Conservation (phyloP, 2,329 filamentous ascomycete genomes). For the Colletotrichum horii region DNA sequence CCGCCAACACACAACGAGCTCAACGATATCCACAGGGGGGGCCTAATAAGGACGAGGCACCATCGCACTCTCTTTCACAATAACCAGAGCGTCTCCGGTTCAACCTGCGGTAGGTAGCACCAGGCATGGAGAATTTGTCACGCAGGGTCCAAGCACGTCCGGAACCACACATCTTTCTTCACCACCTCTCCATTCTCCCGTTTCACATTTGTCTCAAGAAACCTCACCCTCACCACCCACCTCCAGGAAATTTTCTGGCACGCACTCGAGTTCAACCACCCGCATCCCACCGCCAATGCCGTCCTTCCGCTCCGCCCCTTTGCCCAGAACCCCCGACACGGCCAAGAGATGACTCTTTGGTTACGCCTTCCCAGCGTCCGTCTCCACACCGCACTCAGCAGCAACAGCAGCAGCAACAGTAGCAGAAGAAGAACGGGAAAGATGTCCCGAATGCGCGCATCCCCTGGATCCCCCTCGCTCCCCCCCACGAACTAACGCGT, state of each 20-base stretch:
- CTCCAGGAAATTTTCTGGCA: neutral
- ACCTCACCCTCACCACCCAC: neutral
- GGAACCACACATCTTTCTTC: neutral
- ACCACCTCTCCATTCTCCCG: neutral
- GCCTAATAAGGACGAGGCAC: neutral
- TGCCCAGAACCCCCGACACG: neutral
- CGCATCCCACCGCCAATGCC: neutral
- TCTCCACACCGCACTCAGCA: neutral
- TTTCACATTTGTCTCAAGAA: constrained; percentile 23
- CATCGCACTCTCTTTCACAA: neutral
- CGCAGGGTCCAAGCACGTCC: constrained; percentile 11
- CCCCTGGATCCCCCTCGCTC: neutral
- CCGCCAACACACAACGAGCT: neutral
- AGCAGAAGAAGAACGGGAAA: neutral
- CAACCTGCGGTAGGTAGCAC: neutral
- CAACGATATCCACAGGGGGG: neutral
- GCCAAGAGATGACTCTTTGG: neutral
- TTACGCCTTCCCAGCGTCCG: neutral
- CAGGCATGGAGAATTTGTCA: constrained; percentile 16
- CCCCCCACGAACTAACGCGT: neutral
- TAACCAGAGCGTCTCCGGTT: neutral
- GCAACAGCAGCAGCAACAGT: neutral
- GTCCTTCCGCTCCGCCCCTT: neutral
- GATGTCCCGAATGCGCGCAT: neutral
- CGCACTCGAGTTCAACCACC: neutral